These are phyloP conservation scores for Magnolia kwangsiensis DNA, from an alignment of 164 flowering plant species.

Conservation along the genomic window DNA sequence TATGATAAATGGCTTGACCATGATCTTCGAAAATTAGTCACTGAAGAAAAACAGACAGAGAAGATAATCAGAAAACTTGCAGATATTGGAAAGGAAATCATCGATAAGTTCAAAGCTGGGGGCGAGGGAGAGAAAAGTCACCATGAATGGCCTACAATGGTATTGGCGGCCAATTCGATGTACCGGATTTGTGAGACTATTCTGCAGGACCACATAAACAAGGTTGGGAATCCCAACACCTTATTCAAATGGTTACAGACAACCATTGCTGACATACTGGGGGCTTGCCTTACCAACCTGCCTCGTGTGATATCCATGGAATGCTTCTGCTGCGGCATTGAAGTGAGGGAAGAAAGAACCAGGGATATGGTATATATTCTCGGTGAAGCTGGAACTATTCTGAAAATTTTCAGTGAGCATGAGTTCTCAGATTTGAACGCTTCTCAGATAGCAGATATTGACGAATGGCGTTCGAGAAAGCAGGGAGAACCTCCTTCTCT, in stretches of 20 bases:
- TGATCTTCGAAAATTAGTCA: background rate
- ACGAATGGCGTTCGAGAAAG: no score
- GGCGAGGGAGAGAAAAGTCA: background rate
- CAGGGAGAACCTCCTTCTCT: no score
- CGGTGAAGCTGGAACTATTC: conserved; percentile 41
- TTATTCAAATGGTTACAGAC: conserved; percentile 23
- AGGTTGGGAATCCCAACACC: conserved; percentile 14
- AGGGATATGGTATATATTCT: conserved; percentile 37
- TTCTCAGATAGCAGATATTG: background rate
- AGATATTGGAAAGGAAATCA: background rate
- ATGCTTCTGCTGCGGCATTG: conserved; percentile 35
- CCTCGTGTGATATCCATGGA: conserved; percentile 25
- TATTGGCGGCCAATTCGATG: conserved; percentile 64
- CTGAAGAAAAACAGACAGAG: background rate
- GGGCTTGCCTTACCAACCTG: conserved; percentile 58
- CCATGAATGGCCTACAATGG: conserved; percentile 34
- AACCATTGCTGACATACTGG: conserved; percentile 44
- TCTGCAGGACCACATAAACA: conserved; percentile 15
- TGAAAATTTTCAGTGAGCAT: conserved; percentile 14
- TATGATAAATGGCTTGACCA: background rate
- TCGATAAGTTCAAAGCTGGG: background rate
- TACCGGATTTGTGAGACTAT: conserved; percentile 45
- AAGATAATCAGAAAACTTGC: background rate
- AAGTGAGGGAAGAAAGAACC: conserved; percentile 36
- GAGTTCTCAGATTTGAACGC: background rate